Percentiles rank a stretch among this genome's conserved stretches.
phyloP scores from a whole-genome alignment of 75 land plant genomes.

The Cryptomeria japonica region DNA sequence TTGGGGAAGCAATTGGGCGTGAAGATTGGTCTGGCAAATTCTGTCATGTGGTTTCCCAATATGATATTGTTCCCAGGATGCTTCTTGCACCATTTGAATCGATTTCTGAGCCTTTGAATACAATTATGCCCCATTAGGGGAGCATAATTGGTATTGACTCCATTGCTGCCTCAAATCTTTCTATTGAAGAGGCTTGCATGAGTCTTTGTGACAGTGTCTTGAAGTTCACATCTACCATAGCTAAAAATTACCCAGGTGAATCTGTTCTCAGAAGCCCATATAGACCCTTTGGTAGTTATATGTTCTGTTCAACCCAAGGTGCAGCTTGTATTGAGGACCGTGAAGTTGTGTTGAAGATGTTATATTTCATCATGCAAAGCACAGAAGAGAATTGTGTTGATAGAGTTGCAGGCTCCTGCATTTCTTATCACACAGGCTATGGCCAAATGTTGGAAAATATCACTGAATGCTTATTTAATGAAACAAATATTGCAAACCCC shows the following conservation, averaged over 20 bases:
- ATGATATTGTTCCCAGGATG: conserved; percentile 61
- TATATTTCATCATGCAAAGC: conserved; percentile 5
- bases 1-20: conserved; percentile 39
- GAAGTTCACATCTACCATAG: background rate
- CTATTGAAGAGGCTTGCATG: background rate
- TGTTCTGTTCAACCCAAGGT: conserved; percentile 37
- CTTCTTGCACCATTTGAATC: conserved; percentile 42
- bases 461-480: background rate
- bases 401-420: background rate
- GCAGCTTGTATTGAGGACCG: conserved; percentile 1
- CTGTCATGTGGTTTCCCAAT: conserved; percentile 38
- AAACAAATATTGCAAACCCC: background rate
- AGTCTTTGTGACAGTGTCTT: background rate
- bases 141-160: background rate
- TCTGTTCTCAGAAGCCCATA: conserved; percentile 27
- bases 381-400: background rate
- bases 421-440: background rate
- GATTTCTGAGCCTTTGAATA: background rate
- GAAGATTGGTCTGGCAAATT: conserved; percentile 52
- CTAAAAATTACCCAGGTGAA: conserved; percentile 5
- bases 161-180: background rate
- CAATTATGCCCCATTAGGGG: conserved; percentile 26
- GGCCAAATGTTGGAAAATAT: background rate
- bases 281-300: conserved; percentile 53
- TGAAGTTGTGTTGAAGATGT: conserved; percentile 49